Evolutionary conservation across 148 eudicot genomes (phyloP), one percentile per base, ranked within the genome.

Genomic region (Persicaria maculosa): DNA sequence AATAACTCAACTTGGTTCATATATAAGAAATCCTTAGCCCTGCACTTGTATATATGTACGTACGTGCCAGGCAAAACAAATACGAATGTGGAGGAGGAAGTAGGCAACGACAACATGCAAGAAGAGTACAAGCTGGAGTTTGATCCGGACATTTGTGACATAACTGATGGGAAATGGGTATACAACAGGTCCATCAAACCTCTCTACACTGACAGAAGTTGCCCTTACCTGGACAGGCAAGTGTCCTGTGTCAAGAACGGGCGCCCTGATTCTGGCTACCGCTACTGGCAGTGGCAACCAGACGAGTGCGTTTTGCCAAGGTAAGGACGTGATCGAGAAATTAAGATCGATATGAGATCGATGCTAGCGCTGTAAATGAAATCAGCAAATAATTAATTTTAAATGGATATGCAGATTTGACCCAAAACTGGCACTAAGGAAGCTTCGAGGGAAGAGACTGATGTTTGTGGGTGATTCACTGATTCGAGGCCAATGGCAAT

Each of bases 381-480:
- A n/a, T n/a, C n/a, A n/a, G n/a, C n/a, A n/a, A n/a, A n/a, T n/a
- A n/a, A n/a, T n/a, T n/a, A n/a, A n/a, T n/a, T n/a, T n/a, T n/a
- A n/a, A n/a, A n/a, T 10, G 11, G n/a, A 8, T 47, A 8, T 47
- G 11, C 62, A 93, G 98, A 79, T 95, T 95, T 54, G 80, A 92
- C 85, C 90, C 99, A 4, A 77, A 78, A 65, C 46, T 79, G 80
- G 97, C 89, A 0, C 77, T 92, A n/a, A 78, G 79, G 52, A 92
- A 84, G 79, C 79, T 95, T 64, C 76, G 80, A 74, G 99, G 99
- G 67, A 95, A 95, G 85, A 92, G 97, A 74, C 80, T 95, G 17
- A 78, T 95, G 94, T 95, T 95, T 75, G 94, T 92, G 47, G 99
- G 99, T 45, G 99, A 95, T 75, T 95, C 99, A 45, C 76, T 95